phyloP scores from a whole-genome alignment of 2,329 filamentous ascomycete genomes.

The Hypoxylon sp. region DNA sequence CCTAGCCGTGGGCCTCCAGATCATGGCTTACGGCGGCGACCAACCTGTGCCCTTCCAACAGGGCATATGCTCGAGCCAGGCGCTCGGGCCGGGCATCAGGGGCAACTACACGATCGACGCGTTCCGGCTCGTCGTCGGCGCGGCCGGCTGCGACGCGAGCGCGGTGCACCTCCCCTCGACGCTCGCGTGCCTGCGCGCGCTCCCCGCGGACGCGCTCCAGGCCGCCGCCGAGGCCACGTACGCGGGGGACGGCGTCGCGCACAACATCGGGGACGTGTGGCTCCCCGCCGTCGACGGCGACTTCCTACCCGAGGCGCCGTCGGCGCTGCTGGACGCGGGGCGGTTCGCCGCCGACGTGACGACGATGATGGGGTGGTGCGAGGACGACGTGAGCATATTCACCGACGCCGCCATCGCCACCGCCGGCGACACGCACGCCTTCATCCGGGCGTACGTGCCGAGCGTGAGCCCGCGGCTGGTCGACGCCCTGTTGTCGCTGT shows the following conservation, averaged over 20 bases:
- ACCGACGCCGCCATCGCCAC: constrained; percentile 56
- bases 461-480: constrained; percentile 52
- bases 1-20: constrained; percentile 59
- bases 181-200: constrained; percentile 59
- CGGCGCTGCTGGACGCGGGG: constrained; percentile 55
- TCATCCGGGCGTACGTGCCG: constrained; percentile 56
- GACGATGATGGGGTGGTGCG: constrained; percentile 58
- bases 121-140: constrained; percentile 56
- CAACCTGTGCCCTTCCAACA: constrained; percentile 59
- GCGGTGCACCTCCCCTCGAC: constrained; percentile 57
- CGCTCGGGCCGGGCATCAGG: constrained; percentile 63
- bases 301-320: constrained; percentile 60
- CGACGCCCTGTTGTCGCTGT: constrained; percentile 59
- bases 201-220: constrained; percentile 58
- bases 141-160: constrained; percentile 57
- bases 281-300: constrained; percentile 62
- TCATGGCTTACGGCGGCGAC: constrained; percentile 60
- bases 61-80: constrained; percentile 60
- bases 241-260: constrained; percentile 51
- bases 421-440: constrained; percentile 53
- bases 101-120: constrained; percentile 61
- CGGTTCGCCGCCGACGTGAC: constrained; percentile 57
- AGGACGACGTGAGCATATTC: constrained; percentile 59
- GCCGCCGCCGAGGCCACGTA: constrained; percentile 59
- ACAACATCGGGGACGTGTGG: constrained; percentile 66